A percentile compares a stretch with the other conserved stretches of the same genome.
phyloP scores from a whole-genome alignment of 805 yeast genomes.

The Yarrowia sp. region DNA sequence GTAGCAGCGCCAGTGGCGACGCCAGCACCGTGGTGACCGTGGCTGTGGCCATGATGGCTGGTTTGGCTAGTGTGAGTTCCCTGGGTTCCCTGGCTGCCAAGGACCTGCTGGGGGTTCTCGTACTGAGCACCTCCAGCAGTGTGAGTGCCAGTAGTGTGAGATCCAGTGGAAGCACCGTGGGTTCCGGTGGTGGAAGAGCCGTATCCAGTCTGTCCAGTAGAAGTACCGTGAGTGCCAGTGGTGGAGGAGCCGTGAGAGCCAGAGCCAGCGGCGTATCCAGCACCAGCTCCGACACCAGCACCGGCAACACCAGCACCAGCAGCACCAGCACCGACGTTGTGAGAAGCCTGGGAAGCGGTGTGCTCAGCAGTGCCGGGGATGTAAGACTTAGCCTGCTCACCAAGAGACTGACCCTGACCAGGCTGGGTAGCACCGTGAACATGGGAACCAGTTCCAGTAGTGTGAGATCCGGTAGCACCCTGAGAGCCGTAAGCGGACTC shows the following conservation, averaged over 20 bases:
- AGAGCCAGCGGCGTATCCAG: slow-evolving; percentile 10
- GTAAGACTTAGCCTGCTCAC: slow-evolving; percentile 6
- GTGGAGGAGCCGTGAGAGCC: background rate
- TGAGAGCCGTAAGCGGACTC: background rate
- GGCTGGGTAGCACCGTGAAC: slow-evolving; percentile 15
- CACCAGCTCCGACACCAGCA: slow-evolving; percentile 25
- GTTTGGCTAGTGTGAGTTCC: background rate
- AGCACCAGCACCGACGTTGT: background rate
- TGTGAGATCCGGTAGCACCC: background rate
- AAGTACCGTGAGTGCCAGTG: background rate
- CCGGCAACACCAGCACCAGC: slow-evolving; percentile 10
- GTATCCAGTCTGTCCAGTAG: background rate
- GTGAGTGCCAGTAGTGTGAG: background rate
- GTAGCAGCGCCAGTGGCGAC: slow-evolving; percentile 12
- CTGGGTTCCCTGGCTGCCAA: background rate
- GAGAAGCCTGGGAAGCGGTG: background rate
- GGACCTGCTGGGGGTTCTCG: slow-evolving; percentile 4
- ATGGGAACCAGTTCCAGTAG: background rate
- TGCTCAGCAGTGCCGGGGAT: slow-evolving; percentile 13
- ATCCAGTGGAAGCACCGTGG: background rate
- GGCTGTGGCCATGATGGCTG: background rate
- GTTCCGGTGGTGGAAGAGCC: background rate
- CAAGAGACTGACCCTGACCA: background rate
- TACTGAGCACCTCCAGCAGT: slow-evolving; percentile 5
- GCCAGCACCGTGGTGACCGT: background rate